Evolutionary conservation across 257 asterid species (phyloP).

Genomic region (Marsdenia floribunda): DNA sequence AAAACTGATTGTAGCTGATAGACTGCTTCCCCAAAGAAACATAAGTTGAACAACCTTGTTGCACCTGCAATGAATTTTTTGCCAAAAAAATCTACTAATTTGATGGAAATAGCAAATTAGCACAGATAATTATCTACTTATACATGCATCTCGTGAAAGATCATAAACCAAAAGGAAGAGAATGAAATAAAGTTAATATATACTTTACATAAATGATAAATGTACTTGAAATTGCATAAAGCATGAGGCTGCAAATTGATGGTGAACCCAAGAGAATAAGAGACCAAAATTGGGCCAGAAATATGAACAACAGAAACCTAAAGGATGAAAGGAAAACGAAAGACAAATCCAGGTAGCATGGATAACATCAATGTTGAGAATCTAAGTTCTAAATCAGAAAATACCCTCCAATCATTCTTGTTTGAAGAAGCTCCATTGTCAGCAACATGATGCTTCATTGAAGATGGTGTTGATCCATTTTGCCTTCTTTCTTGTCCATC

Average conservation of each 20-base stretch:
- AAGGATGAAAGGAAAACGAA: background rate
- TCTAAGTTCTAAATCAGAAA: conserved; percentile 1
- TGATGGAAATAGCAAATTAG: background rate
- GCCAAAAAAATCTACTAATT: background rate
- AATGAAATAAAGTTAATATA: background rate
- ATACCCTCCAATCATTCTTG: conserved; percentile 49
- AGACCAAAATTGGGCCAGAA: background rate
- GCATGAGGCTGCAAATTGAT: background rate
- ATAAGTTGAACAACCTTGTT: conserved; percentile 29
- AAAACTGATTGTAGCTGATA: conserved; percentile 37
- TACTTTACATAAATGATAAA: background rate
- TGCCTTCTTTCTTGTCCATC: conserved; percentile 35
- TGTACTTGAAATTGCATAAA: background rate
- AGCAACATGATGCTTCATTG: conserved; percentile 14
- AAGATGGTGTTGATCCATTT: conserved; percentile 24
- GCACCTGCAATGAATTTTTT: conserved; percentile 24
- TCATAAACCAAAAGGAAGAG: background rate
- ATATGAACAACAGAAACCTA: background rate
- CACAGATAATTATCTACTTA: too few relatives aligned
- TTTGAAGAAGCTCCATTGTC: conserved; percentile 32
- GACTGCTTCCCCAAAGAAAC: conserved; percentile 47
- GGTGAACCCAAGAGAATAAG: background rate
- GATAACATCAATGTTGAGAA: background rate
- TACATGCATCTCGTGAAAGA: background rate
- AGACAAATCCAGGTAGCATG: too few relatives aligned